phyloP scores from a whole-genome alignment of 768 basidiomycete species.

The Baorangia bicolor region DNA sequence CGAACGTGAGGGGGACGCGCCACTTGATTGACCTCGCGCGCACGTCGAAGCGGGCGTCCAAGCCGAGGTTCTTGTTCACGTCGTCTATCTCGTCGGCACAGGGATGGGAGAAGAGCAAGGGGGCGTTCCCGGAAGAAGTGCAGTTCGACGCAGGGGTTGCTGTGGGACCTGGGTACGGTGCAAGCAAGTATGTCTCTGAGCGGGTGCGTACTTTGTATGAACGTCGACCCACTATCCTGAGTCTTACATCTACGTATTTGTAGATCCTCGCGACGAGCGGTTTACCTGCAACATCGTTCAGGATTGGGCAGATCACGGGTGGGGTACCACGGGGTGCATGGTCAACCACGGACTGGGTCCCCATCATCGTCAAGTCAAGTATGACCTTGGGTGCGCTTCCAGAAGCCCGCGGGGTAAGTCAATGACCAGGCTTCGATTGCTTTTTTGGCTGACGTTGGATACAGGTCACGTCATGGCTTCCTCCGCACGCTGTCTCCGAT shows the following conservation, averaged over 20 bases:
- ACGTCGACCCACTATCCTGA: not conserved
- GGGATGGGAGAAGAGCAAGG: slow-evolving; percentile 11
- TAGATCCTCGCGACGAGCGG: slow-evolving; percentile 34
- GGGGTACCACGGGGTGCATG: slow-evolving; percentile 36
- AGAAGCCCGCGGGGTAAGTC: slow-evolving; percentile 28
- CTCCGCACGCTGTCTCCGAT: slow-evolving; percentile 24
- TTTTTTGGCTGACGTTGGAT: not conserved
- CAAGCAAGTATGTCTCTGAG: slow-evolving; percentile 32
- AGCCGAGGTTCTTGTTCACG: slow-evolving; percentile 40
- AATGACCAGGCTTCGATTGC: not conserved
- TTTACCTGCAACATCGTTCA: slow-evolving; percentile 32
- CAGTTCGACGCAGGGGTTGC: slow-evolving; percentile 27
- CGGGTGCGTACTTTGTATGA: slow-evolving; percentile 4
- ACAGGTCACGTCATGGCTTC: slow-evolving; percentile 32
- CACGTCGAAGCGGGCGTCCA: slow-evolving; percentile 22
- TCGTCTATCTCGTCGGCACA: slow-evolving; percentile 35
- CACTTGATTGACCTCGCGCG: slow-evolving; percentile 26
- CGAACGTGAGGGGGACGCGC: slow-evolving; percentile 46
- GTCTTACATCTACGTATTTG: not conserved
- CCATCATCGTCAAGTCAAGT: slow-evolving; percentile 37
- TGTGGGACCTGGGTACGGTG: slow-evolving; percentile 37
- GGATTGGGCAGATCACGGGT: slow-evolving; percentile 40
- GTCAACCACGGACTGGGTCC: slow-evolving; percentile 39
- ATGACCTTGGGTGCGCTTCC: slow-evolving; percentile 31
- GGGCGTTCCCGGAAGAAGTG: slow-evolving; percentile 34